phyloP scores from a whole-genome alignment of 2,329 filamentous ascomycete genomes.

The Cyphellophora attinorum region DNA sequence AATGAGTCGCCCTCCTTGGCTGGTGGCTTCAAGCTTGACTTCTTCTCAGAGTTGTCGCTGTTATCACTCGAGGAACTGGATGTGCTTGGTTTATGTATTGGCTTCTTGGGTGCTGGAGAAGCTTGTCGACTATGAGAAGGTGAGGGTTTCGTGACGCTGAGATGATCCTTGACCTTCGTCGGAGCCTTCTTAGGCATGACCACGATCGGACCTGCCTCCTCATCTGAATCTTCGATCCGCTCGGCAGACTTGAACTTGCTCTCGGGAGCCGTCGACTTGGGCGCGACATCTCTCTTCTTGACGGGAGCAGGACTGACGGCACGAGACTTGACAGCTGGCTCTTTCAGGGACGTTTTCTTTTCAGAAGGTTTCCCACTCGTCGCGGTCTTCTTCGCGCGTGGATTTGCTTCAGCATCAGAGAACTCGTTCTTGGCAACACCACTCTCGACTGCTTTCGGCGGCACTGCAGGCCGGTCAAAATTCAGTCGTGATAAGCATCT shows the following conservation, averaged over 20 bases:
- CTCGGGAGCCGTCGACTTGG: conserved; percentile 15
- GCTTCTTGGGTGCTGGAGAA: conserved; percentile 8
- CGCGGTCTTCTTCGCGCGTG: conserved; percentile 32
- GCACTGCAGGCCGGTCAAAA: conserved; percentile 23
- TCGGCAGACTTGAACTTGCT: conserved; percentile 45
- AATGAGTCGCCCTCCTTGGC: conserved; percentile 8
- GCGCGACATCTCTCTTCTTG: conserved; percentile 17
- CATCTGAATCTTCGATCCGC: conserved; percentile 43
- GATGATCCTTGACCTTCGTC: conserved; percentile 1
- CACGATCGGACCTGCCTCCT: conserved; percentile 34
- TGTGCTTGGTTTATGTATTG: conserved; percentile 13
- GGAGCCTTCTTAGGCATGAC: conserved; percentile 9
- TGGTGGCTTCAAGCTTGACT: conserved; percentile 8
- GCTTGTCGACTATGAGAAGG: conserved; percentile 6
- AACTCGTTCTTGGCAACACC: conserved; percentile 12
- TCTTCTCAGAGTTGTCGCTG: conserved; percentile 9
- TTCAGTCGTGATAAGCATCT: conserved; percentile 51
- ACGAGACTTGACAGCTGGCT: conserved; percentile 4
- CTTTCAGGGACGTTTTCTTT: conserved; percentile 28
- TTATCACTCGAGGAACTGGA: conserved; percentile 14
- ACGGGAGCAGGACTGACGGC: conserved; percentile 10
- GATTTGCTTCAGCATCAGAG: conserved; percentile 11
- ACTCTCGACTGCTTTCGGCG: conserved; percentile 11
- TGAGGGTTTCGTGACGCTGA: conserved; percentile 11
- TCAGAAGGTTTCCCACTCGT: conserved; percentile 33